A percentile compares a stretch with the other conserved stretches of the same genome.
Conservation (phyloP, 2,329 filamentous ascomycete genomes). For the Epichloe sylvatica region DNA sequence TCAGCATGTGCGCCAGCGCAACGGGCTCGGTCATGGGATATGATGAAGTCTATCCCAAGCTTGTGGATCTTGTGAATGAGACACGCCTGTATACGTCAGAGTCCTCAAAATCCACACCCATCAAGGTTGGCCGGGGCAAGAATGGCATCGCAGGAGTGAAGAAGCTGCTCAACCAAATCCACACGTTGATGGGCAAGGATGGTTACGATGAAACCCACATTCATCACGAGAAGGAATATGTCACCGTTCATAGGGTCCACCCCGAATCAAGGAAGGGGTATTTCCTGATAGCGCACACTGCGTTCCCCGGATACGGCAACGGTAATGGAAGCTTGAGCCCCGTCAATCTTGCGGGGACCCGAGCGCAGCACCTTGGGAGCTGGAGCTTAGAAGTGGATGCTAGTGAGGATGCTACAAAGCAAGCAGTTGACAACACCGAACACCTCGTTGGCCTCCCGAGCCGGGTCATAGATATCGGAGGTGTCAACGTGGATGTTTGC, state of each 20-base stretch:
- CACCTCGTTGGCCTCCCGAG: slow-evolving; percentile 74
- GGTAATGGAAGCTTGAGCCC: slow-evolving; percentile 69
- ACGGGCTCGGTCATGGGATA: slow-evolving; percentile 96
- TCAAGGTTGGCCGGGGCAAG: slow-evolving; percentile 55
- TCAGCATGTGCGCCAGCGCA: slow-evolving; percentile 90
- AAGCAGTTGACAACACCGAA: slow-evolving; percentile 53
- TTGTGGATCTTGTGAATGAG: slow-evolving; percentile 89
- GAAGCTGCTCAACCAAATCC: slow-evolving; percentile 86
- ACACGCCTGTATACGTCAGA: slow-evolving; percentile 68
- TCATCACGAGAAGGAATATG: slow-evolving; percentile 89
- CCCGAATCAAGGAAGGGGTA: slow-evolving; percentile 85
- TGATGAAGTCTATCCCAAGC: slow-evolving; percentile 85
- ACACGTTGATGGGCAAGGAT: slow-evolving; percentile 89
- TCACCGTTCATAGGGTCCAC: slow-evolving; percentile 91
- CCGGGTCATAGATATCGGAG: slow-evolving; percentile 58
- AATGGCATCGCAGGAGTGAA: slow-evolving; percentile 83
- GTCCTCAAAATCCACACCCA: slow-evolving; percentile 45
- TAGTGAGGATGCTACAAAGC: slow-evolving; percentile 52
- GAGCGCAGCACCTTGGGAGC: slow-evolving; percentile 71
- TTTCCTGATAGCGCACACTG: slow-evolving; percentile 90
- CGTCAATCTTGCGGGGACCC: slow-evolving; percentile 69
- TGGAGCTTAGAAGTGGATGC: slow-evolving; percentile 86
- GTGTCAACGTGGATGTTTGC: slow-evolving; percentile 57
- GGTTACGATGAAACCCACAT: slow-evolving; percentile 92
- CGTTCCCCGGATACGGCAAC: slow-evolving; percentile 80